phyloP scores from a whole-genome alignment of 805 yeast species.

The Kazachstania psychrophila region DNA sequence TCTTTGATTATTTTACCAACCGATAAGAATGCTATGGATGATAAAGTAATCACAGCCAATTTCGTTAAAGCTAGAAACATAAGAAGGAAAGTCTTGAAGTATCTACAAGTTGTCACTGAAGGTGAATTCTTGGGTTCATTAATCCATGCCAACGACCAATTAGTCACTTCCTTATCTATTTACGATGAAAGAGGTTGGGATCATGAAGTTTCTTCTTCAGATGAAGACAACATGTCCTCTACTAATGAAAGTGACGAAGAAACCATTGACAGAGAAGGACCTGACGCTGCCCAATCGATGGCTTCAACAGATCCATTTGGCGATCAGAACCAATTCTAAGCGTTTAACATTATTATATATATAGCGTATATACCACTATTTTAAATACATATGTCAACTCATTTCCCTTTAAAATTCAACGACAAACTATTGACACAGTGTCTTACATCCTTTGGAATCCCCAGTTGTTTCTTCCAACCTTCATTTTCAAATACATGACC shows the following conservation, averaged over 20 bases:
- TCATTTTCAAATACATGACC: conserved; percentile 95
- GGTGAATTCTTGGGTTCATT: conserved; percentile 85
- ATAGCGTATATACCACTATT: background rate
- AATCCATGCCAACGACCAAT: conserved; percentile 82
- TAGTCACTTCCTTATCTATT: conserved; percentile 60
- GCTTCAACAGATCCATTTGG: conserved; percentile 39
- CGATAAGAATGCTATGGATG: conserved; percentile 53
- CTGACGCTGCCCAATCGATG: background rate
- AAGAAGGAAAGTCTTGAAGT: conserved; percentile 69
- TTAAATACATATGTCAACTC: background rate
- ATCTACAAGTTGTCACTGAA: conserved; percentile 72
- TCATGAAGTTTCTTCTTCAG: conserved; percentile 36
- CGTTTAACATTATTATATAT: background rate
- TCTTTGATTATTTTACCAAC: conserved; percentile 38
- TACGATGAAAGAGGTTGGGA: conserved; percentile 51
- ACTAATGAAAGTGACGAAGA: conserved; percentile 8
- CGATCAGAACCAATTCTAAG: conserved; percentile 34
- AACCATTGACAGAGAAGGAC: background rate
- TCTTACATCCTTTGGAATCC: conserved; percentile 69
- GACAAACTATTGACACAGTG: conserved; percentile 90
- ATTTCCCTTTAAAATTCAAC: conserved; percentile 44
- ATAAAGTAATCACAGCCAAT: conserved; percentile 47
- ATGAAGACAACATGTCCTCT: conserved; percentile 9
- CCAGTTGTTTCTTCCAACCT: conserved; percentile 50
- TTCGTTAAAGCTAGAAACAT: conserved; percentile 69